A percentile compares a stretch with the other conserved stretches of the same genome.
Evolutionary conservation across 257 asterid genomes (phyloP).

Genomic region (Sherardia arvensis): DNA sequence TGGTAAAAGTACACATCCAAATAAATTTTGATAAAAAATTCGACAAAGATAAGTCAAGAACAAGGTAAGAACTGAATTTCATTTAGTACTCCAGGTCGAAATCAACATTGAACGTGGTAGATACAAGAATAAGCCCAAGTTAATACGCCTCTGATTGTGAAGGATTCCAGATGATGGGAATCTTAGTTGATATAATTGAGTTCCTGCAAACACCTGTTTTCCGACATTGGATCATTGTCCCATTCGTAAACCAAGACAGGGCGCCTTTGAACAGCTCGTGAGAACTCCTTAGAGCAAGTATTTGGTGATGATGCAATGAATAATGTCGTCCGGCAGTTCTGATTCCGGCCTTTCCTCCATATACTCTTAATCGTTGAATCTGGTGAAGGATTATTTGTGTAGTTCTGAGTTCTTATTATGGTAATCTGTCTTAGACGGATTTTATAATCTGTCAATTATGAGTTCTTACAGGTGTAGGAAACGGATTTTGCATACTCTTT

Average conservation of each 20-base stretch:
- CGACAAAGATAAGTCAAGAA: too few relatives aligned
- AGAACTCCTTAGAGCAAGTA: background rate
- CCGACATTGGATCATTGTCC: background rate
- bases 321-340: background rate
- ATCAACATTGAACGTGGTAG: too few relatives aligned
- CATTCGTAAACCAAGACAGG: background rate
- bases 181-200: background rate
- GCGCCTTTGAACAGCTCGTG: background rate
- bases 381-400: too few relatives aligned
- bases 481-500: too few relatives aligned
- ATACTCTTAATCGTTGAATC: too few relatives aligned
- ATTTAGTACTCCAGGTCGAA: background rate
- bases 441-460: too few relatives aligned
- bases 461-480: too few relatives aligned
- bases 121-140: background rate
- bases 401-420: too few relatives aligned
- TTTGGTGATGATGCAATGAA: background rate
- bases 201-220: background rate
- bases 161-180: background rate
- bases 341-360: background rate
- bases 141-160: background rate
- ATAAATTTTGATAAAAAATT: too few relatives aligned
- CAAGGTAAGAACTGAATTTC: too few relatives aligned
- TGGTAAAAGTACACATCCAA: too few relatives aligned
- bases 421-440: too few relatives aligned